These are phyloP conservation scores for Bathelium albidoporum DNA, from an alignment of 495 filamentous ascomycete species.

Conservation along the genomic window DNA sequence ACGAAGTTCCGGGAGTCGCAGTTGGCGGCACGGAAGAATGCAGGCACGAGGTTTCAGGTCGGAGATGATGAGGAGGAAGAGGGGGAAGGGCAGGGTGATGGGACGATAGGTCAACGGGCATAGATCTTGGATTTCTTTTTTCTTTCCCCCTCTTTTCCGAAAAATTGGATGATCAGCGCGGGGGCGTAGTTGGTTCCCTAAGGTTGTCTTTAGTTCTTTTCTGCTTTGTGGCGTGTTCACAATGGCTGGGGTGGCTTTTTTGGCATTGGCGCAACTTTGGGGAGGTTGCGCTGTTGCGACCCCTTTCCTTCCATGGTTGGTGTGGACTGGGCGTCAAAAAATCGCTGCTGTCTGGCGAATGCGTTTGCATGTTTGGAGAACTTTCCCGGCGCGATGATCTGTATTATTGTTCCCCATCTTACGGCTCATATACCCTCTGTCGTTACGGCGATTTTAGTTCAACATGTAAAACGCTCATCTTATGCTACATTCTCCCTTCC, in stretches of 20 bases:
- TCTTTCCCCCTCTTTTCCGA: neutral
- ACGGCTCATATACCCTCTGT: neutral
- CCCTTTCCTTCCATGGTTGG: neutral
- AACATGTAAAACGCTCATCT: no score
- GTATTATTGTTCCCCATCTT: neutral
- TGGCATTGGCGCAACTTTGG: no score
- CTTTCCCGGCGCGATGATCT: neutral
- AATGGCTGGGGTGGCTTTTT: no score
- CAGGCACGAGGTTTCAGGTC: conserved; percentile 1
- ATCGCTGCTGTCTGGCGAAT: neutral
- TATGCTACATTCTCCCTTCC: no score
- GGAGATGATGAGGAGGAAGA: neutral
- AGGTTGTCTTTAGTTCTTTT: neutral
- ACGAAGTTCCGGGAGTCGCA: conserved; percentile 17
- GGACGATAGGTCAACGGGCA: neutral
- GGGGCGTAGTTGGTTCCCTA: neutral
- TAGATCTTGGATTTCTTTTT: neutral
- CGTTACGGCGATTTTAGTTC: neutral
- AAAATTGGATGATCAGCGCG: neutral
- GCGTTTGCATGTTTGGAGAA: neutral
- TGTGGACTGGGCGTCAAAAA: neutral
- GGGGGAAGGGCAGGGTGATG: neutral
- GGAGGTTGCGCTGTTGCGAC: neutral
- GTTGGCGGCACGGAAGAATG: conserved; percentile 16
- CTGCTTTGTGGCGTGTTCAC: no score